phyloP scores from a whole-genome alignment of 139 green algal species.

The Nannochloris sp. region DNA sequence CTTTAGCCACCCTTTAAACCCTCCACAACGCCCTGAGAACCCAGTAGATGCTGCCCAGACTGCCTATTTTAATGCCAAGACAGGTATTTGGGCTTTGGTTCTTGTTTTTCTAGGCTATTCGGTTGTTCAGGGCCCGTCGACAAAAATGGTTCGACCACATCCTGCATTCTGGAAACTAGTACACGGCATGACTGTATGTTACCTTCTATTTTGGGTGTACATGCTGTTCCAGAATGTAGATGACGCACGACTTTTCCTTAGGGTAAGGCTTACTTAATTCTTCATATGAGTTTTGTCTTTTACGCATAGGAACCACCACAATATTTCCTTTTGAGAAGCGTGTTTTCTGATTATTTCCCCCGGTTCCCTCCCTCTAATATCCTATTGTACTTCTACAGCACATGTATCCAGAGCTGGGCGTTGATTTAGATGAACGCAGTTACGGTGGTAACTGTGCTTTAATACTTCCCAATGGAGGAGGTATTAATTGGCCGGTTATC shows the following conservation, averaged over 20 bases:
- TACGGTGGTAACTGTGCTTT: conserved; percentile 77
- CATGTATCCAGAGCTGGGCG: conserved; percentile 66
- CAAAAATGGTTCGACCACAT: conserved; percentile 81
- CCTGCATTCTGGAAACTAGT: conserved; percentile 79
- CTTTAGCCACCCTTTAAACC: conserved; percentile 23
- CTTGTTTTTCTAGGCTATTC: conserved; percentile 62
- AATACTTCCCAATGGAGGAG: conserved; percentile 44
- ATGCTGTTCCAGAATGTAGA: conserved; percentile 73
- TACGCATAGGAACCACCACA: too few species aligned
- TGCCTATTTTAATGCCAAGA: conserved; percentile 34
- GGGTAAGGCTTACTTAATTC: conserved; percentile 31
- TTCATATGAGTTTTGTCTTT: too few species aligned
- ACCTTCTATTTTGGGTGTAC: conserved; percentile 76
- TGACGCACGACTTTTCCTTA: conserved; percentile 64
- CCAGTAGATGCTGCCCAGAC: neutral
- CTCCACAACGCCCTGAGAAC: conserved; percentile 2
- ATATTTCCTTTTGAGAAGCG: too few species aligned
- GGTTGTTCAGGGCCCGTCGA: conserved; percentile 57
- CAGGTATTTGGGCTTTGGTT: conserved; percentile 45
- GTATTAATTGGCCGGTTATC: conserved; percentile 52
- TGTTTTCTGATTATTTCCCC: too few species aligned
- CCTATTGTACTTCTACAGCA: conserved; percentile 68
- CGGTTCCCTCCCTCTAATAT: too few species aligned
- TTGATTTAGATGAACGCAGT: conserved; percentile 55
- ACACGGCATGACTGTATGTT: conserved; percentile 71